phyloP scores from a whole-genome alignment of 805 yeast genomes.

The Candida montana region DNA sequence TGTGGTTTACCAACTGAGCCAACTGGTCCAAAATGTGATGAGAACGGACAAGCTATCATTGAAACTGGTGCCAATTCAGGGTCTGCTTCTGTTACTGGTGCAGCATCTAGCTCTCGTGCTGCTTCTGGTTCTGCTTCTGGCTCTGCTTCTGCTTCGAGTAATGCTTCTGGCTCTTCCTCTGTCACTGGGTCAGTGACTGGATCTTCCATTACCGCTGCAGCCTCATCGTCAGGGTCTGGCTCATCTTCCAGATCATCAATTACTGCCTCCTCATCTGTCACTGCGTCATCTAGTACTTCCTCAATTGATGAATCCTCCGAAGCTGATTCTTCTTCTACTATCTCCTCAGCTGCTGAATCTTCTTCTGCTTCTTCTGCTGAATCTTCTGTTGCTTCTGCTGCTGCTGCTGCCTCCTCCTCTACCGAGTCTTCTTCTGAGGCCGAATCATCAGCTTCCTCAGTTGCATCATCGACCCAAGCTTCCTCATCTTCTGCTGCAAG shows the following conservation, averaged over 20 bases:
- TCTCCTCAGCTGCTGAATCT: background rate
- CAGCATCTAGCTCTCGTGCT: constrained; percentile 1
- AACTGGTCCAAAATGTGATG: constrained; percentile 25
- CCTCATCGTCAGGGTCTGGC: background rate
- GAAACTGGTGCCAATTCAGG: background rate
- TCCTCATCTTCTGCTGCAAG: constrained; percentile 8
- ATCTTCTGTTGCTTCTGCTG: constrained; percentile 9
- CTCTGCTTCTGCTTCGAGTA: background rate
- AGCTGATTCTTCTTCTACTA: background rate
- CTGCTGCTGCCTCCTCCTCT: background rate
- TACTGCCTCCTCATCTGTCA: background rate
- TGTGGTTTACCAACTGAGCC: constrained; percentile 26
- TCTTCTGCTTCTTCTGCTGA: constrained; percentile 5
- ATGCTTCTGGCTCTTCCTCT: background rate
- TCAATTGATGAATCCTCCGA: no score
- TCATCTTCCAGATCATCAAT: no score
- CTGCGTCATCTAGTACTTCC: background rate
- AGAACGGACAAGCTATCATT: background rate
- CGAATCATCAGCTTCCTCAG: background rate
- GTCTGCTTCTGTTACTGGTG: background rate
- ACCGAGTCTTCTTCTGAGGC: background rate
- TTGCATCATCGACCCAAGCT: background rate
- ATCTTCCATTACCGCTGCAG: background rate
- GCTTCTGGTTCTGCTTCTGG: background rate
- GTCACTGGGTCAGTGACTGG: background rate